Conservation (phyloP, 106 monocot genomes). For the Amphibolis antarctica region DNA sequence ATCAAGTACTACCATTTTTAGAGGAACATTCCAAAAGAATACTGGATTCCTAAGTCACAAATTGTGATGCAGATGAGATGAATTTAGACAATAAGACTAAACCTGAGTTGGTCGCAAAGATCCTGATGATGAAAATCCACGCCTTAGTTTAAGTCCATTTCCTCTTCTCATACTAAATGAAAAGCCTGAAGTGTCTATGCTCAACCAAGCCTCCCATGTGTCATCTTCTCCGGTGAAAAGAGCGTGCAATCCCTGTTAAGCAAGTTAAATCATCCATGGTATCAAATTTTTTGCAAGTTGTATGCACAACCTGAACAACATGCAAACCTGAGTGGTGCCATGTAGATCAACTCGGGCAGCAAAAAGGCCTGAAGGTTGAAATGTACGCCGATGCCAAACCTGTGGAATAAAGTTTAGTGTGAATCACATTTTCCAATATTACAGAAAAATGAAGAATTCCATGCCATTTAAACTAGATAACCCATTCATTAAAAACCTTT, state of each 20-base stretch:
- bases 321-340: constrained; percentile 42
- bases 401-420: constrained; percentile 4
- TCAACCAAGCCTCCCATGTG: constrained; percentile 91
- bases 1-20: too few relatives aligned
- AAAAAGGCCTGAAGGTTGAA: constrained; percentile 96
- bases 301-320: background rate
- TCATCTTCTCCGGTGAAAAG: constrained; percentile 99
- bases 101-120: constrained; percentile 78
- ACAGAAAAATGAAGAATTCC: too few relatives aligned
- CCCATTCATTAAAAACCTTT: too few relatives aligned
- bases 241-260: constrained; percentile 75
- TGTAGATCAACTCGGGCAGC: constrained; percentile 93
- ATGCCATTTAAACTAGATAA: too few relatives aligned
- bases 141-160: constrained; percentile 58
- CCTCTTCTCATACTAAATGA: constrained; percentile 33
- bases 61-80: background rate
- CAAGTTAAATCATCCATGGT: constrained; percentile 9
- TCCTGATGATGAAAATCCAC: constrained; percentile 70
- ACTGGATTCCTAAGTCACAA: too few relatives aligned
- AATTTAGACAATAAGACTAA: background rate
- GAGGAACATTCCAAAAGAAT: too few relatives aligned
- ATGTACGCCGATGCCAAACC: constrained; percentile 93
- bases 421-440: too few relatives aligned
- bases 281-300: background rate
- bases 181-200: constrained; percentile 38